phyloP scores from a whole-genome alignment of 495 filamentous ascomycete species.

The Hypoxylon subgilvum region DNA sequence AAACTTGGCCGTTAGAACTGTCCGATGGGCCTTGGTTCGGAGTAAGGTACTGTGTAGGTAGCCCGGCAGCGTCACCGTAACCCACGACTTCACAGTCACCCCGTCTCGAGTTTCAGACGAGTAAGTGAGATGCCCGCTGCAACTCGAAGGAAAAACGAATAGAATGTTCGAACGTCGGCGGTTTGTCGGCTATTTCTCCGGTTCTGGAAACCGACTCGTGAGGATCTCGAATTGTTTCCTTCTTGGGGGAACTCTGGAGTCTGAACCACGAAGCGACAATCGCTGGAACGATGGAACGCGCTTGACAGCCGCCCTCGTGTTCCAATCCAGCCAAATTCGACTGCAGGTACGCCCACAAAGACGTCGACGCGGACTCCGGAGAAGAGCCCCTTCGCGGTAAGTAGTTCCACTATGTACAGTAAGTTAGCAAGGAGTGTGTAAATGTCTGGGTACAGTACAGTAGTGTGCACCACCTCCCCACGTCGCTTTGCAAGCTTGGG shows the following conservation, averaged over 20 bases:
- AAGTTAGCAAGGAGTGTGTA: constrained; percentile 23
- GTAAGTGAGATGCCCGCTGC: no score
- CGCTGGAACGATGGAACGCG: constrained; percentile 36
- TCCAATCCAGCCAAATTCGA: constrained; percentile 28
- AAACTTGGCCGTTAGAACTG: constrained; percentile 8
- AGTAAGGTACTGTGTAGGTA: not conserved
- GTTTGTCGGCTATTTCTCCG: constrained; percentile 29
- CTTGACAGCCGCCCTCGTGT: constrained; percentile 39
- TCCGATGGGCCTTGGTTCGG: not conserved
- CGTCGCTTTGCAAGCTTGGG: constrained; percentile 21
- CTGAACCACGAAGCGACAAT: constrained; percentile 22
- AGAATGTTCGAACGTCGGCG: constrained; percentile 28
- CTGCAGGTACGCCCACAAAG: constrained; percentile 31
- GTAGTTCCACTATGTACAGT: constrained; percentile 33
- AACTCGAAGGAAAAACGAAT: constrained; percentile 1
- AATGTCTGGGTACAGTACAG: constrained; percentile 29
- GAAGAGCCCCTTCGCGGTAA: constrained; percentile 35
- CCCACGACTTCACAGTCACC: not conserved
- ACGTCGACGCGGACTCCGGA: constrained; percentile 23
- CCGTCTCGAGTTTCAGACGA: not conserved
- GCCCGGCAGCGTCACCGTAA: not conserved
- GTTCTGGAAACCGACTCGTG: constrained; percentile 33
- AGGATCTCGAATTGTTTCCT: constrained; percentile 28
- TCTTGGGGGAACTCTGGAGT: constrained; percentile 22
- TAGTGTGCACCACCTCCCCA: constrained; percentile 21